Base-by-base conservation (phyloP, 768 basidiomycete species). In the Amanita rimosa region DNA sequence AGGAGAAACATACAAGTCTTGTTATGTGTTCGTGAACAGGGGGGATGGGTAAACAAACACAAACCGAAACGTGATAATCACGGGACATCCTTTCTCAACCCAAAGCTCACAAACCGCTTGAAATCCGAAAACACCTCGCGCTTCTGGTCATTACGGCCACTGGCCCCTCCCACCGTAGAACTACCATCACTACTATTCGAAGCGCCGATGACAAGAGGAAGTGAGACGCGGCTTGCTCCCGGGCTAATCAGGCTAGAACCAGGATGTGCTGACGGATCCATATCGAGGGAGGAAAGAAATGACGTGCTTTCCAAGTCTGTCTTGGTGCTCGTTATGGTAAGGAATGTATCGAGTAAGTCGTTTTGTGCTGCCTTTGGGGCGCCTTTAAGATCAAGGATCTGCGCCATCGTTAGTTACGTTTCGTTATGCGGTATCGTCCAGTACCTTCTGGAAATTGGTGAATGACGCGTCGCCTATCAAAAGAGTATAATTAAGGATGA, bases 391-490 rank as follows among this genome's bases (percentile, higher is more conserved):
- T 97, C 94, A 14, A 97, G 75, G 47, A 97, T 89, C 93, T 96
- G 52, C 4, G 33, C 9, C 29, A 29, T 31, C 34, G 16, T 33
- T 19, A 21, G 27, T 17, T 17, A 27, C 19, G 13, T 34, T 13
- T 6, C 16, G 14, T 22, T 6, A 19, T 14, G 29, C 43, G 17
- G 26, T 24, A 24, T 16, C 24, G 21, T 40, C 38, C 21, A 42
- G 34, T 29, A 85, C 92, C 80, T 99, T 99, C 70, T 98, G 96
- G 71, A 99, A 99, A 65, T 98, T 98, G 26, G 85, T 85, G 64
- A 94, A 94, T 2, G 93, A 94, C 4, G 86, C 83, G 64, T 97
- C 95, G 19, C 90, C 90, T 53, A 99, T 88, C 49, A 97, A 74
- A 21, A 97, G 74, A 6, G 90, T 93, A 60, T 98, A 99, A 59